These are phyloP conservation scores for Leersia perrieri DNA, from an alignment of 176 grass and related monocot genomes.

Conservation along the genomic window DNA sequence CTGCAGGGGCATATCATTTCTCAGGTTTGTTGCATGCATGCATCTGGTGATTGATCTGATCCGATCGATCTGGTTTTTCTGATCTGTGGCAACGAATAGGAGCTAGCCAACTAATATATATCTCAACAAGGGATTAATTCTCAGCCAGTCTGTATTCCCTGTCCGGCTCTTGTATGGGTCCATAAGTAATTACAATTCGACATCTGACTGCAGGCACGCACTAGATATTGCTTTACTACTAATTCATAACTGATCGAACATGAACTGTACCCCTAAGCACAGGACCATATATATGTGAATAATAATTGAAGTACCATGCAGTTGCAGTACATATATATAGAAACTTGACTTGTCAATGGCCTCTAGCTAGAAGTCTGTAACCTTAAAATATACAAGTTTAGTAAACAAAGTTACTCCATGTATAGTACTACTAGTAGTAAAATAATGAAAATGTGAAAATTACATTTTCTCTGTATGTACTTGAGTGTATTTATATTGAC, in stretches of 20 bases:
- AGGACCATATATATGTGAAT: background rate
- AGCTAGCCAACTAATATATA: background rate
- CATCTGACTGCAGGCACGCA: background rate
- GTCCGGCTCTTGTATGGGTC: background rate
- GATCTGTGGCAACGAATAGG: background rate
- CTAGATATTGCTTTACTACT: background rate
- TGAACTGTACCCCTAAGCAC: background rate
- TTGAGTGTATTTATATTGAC: background rate
- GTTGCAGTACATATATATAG: background rate
- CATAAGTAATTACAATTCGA: background rate
- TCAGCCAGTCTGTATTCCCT: background rate
- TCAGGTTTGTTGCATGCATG: background rate
- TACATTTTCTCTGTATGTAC: background rate
- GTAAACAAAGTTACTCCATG: background rate
- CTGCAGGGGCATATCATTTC: conserved; percentile 1
- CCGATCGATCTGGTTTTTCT: background rate
- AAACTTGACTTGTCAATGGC: background rate
- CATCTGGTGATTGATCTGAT: background rate
- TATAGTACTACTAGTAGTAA: background rate
- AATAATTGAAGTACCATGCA: background rate
- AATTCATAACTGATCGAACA: background rate
- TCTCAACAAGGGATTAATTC: background rate
- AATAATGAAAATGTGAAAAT: background rate
- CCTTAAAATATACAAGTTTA: background rate
- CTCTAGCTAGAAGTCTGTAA: background rate